Base-by-base conservation (phyloP, 805 yeast species). In the Kregervanrija fluxuum region DNA sequence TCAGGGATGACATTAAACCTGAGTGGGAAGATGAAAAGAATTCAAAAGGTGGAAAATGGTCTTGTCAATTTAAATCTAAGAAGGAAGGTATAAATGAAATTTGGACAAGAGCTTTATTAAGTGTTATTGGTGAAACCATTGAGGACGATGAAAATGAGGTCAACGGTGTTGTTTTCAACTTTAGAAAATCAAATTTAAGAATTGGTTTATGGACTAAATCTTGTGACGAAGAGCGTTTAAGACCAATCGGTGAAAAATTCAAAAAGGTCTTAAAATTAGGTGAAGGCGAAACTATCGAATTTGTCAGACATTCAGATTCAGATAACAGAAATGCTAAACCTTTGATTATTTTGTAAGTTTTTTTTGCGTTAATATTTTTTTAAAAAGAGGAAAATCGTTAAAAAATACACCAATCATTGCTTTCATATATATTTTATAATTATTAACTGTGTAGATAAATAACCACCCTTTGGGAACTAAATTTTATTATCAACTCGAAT, bases 11-110 rank as follows among this genome's bases (percentile, higher is more conserved):
- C 47, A 80, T 93, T 59, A 84, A 87, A 67, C 99, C 99, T 45
- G 98, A 93, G 75, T 93, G 99, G 99, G 99, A 93, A 74, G 98
- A 93, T 67, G 74, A 70, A 44, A 77, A 79, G 53, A 93, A 93
- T 68, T 67, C 85, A 48, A 75, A 81, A 55, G 99, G 99, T 62
- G 99, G 99, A 61, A 88, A 86, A 70, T 93, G 96, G 96, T 74
- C 85, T 37, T 85, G 77, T 69, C 81, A 77, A 67, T 80, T 84
- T 68, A 82, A 73, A 64, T 74, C 77, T 50, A 83, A 75, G 52
- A 60, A 55, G 30, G 67, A 71, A 38, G 80, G 79, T 49, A 81
- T 88, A 63, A 91, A 90, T 65, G 95, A 89, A 55, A 73, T 87
- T 61, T 93, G 98, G 99, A 80, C 88, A 61, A 74, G 95, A 67